These are phyloP conservation scores for Fusarium tricinctum DNA, from an alignment of 2,329 filamentous ascomycete genomes.

Conservation along the genomic window DNA sequence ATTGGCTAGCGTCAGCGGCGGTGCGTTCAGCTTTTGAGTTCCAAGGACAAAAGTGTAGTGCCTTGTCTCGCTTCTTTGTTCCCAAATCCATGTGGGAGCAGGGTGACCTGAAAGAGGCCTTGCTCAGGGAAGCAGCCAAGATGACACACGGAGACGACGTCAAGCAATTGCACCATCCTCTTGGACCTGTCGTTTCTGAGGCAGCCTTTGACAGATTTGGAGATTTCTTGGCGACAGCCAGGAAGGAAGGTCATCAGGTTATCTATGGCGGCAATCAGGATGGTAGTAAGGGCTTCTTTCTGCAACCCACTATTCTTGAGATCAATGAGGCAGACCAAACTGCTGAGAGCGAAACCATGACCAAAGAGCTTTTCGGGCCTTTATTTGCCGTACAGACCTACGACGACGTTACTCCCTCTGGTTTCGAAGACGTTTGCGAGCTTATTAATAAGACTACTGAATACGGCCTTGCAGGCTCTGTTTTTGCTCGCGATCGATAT, in stretches of 20 bases:
- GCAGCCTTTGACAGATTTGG: conserved; percentile 13
- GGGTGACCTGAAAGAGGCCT: conserved; percentile 15
- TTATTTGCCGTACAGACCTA: conserved; percentile 20
- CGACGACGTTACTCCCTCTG: conserved; percentile 3
- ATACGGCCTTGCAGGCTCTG: conserved; percentile 19
- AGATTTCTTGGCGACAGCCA: conserved; percentile 4
- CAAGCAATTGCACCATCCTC: conserved; percentile 14
- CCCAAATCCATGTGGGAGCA: conserved; percentile 17
- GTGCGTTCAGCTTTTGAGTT: conserved; percentile 19
- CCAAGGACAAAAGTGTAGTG: conserved; percentile 24
- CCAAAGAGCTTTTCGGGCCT: conserved; percentile 18
- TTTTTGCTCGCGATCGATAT: conserved; percentile 18
- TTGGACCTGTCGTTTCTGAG: conserved; percentile 12
- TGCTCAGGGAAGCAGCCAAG: conserved; percentile 14
- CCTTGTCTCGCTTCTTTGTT: conserved; percentile 15
- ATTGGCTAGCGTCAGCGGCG: conserved; percentile 12
- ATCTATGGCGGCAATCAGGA: conserved; percentile 15
- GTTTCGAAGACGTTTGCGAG: conserved; percentile 16
- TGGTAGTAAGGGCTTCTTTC: conserved; percentile 14
- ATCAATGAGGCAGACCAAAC: neutral
- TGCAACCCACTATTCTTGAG: conserved; percentile 13
- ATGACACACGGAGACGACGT: conserved; percentile 17
- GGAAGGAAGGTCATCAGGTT: conserved; percentile 11
- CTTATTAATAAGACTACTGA: conserved; percentile 23
- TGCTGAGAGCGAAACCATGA: conserved; percentile 18